Percentiles rank a stretch among this genome's conserved stretches.
Evolutionary conservation across 2,329 filamentous ascomycete genomes (phyloP).

Genomic region (Tolypocladium amazonense): DNA sequence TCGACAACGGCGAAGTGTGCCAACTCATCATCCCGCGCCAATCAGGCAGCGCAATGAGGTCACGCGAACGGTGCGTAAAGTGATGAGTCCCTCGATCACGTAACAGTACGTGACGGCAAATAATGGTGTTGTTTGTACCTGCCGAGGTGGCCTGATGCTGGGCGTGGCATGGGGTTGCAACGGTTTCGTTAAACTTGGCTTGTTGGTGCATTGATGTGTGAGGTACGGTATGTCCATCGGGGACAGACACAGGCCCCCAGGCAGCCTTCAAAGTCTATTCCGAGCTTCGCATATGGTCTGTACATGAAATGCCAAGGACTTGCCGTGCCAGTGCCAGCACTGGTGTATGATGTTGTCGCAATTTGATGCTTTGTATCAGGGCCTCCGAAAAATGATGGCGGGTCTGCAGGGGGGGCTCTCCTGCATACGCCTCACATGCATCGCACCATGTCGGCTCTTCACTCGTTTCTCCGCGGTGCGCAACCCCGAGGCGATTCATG

Average conservation of each 20-base stretch:
- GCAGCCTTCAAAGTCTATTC: background rate
- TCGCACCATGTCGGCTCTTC: background rate
- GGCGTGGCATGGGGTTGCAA: background rate
- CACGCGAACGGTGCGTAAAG: background rate
- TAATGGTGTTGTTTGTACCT: background rate
- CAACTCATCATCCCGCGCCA: background rate
- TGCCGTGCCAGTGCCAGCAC: background rate
- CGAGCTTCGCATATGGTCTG: background rate
- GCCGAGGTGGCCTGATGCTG: background rate
- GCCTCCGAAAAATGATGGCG: background rate
- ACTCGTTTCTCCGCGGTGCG: background rate
- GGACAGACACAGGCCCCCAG: background rate
- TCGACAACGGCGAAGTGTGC: background rate
- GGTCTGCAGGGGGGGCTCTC: background rate
- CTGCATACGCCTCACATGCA: background rate
- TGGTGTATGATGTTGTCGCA: background rate
- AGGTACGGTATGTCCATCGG: background rate
- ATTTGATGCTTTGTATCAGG: background rate
- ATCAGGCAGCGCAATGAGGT: background rate
- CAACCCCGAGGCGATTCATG: background rate
- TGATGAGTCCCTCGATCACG: background rate
- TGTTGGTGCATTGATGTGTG: background rate
- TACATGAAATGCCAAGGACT: no score
- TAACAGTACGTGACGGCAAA: background rate
- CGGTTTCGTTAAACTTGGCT: background rate